Evolutionary conservation across 257 asterid species (phyloP).

Genomic region (Primulina huaijiensis): DNA sequence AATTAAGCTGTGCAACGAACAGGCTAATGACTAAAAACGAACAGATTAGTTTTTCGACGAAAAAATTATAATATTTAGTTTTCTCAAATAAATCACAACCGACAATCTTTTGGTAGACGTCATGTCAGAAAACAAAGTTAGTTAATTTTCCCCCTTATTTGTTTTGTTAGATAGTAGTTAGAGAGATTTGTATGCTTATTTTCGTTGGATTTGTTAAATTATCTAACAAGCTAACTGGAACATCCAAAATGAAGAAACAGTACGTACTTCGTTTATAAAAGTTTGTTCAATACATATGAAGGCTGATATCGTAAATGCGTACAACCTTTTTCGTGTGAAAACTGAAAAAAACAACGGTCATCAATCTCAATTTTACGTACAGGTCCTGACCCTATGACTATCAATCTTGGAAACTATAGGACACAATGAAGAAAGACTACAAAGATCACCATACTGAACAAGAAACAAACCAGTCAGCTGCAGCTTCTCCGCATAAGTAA

Average conservation of each 20-base stretch:
- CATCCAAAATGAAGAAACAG: neutral
- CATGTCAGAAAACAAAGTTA: too few relatives aligned
- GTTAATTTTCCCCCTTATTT: neutral
- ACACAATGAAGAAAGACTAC: constrained; percentile 15
- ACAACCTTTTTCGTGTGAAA: neutral
- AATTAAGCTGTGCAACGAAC: constrained; percentile 8
- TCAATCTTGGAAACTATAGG: constrained; percentile 10
- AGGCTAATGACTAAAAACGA: neutral
- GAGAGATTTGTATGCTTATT: too few relatives aligned
- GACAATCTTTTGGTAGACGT: too few relatives aligned
- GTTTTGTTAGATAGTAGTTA: too few relatives aligned
- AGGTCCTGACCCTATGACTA: neutral
- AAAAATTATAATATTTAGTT: too few relatives aligned
- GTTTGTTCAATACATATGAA: too few relatives aligned
- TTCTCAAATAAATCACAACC: neutral
- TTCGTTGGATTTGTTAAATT: neutral
- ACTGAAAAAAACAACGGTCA: too few relatives aligned
- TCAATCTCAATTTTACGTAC: neutral
- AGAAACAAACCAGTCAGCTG: neutral
- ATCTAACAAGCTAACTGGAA: neutral
- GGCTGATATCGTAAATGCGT: too few relatives aligned
- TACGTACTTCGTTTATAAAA: neutral
- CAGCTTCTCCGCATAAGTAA: neutral
- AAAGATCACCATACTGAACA: neutral
- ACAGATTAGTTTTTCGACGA: too few relatives aligned